These are phyloP conservation scores for Trypanosoma avium DNA, from an alignment of 208 protist species.

Conservation along the genomic window DNA sequence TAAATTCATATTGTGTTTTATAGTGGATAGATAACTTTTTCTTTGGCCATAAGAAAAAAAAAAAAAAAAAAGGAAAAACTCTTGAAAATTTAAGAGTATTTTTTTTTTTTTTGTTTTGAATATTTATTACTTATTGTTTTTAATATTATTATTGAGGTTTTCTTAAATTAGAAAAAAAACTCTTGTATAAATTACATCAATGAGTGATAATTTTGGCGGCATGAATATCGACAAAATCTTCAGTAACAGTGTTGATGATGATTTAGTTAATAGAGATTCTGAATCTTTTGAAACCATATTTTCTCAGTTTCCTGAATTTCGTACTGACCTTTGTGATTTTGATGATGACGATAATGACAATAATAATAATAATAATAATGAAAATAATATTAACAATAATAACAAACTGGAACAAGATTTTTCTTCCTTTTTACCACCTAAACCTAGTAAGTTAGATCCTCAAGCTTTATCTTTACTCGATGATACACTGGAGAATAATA, in stretches of 20 bases:
- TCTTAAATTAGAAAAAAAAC: too few species aligned
- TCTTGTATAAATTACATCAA: too few species aligned
- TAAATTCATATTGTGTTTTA: too few species aligned
- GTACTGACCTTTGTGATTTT: neutral
- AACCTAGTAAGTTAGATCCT: constrained; percentile 14
- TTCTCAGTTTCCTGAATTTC: neutral
- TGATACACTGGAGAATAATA: constrained; percentile 7
- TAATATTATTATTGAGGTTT: neutral
- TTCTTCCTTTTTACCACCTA: neutral
- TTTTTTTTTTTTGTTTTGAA: too few species aligned
- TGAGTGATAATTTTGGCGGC: neutral
- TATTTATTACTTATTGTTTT: neutral
- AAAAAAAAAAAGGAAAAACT: too few species aligned
- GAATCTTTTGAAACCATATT: neutral
- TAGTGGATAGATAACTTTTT: too few species aligned
- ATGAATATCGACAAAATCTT: constrained; percentile 5
- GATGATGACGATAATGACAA: neutral
- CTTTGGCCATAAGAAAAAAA: too few species aligned
- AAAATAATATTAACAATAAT: neutral
- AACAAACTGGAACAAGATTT: too few species aligned
- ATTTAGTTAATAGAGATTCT: constrained; percentile 2
- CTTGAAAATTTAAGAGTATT: too few species aligned
- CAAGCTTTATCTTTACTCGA: constrained; percentile 1
- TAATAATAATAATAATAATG: neutral
- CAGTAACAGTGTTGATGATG: neutral